Percentiles rank a stretch among this genome's conserved stretches.
Conservation (phyloP, 2,329 filamentous ascomycete species). For the Eutypella sp. region DNA sequence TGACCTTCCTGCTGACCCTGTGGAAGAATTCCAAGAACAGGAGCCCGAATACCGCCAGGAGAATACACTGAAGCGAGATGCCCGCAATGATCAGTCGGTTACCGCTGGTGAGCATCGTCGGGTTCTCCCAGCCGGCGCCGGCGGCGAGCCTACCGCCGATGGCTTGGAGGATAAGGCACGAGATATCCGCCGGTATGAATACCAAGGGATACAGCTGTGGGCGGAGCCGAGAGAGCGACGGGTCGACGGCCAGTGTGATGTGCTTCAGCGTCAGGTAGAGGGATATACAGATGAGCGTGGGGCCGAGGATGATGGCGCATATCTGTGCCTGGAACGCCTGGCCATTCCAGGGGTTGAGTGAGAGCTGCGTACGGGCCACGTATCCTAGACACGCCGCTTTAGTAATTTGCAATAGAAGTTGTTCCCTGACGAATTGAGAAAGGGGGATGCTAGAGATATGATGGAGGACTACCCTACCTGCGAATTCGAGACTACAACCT, state of each 20-base stretch:
- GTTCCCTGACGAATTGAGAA: not conserved
- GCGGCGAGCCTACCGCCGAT: constrained; percentile 53
- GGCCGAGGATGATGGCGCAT: constrained; percentile 53
- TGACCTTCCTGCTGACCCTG: constrained; percentile 36
- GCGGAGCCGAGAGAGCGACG: constrained; percentile 45
- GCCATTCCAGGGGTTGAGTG: constrained; percentile 50
- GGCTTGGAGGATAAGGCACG: constrained; percentile 54
- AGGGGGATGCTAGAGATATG: not conserved
- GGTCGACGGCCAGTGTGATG: constrained; percentile 44
- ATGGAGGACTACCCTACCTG: constrained; percentile 32
- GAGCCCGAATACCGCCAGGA: constrained; percentile 41
- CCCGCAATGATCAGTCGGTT: constrained; percentile 51
- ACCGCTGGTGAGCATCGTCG: constrained; percentile 36
- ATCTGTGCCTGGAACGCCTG: constrained; percentile 55
- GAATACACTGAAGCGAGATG: constrained; percentile 48
- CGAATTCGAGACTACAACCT: constrained; percentile 47
- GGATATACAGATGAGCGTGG: constrained; percentile 56
- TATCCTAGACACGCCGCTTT: constrained; percentile 38
- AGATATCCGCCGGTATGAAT: constrained; percentile 56
- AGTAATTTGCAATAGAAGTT: not conserved
- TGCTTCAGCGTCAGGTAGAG: constrained; percentile 63
- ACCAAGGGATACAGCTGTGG: constrained; percentile 50
- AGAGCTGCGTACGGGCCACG: constrained; percentile 44
- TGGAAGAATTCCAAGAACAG: constrained; percentile 41
- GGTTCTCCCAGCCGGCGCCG: constrained; percentile 36